phyloP scores from a whole-genome alignment of 2,329 filamentous ascomycete species.

The Pochonia chlamydosporia region DNA sequence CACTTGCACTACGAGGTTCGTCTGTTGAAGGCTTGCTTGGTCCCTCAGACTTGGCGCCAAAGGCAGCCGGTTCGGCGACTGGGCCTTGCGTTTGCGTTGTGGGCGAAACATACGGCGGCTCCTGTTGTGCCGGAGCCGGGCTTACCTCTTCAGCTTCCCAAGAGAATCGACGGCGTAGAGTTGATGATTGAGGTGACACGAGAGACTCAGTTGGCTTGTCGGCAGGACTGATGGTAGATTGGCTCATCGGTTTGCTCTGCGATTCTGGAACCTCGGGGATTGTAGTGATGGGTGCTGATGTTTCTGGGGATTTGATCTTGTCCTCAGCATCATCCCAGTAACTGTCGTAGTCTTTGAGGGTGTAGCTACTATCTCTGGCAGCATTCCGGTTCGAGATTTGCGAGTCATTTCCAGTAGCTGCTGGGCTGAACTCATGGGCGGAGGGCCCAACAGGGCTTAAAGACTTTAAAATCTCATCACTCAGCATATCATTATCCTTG shows the following conservation, averaged over 20 bases:
- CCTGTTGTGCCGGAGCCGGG: not conserved
- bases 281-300: not conserved
- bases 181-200: slow-evolving; percentile 4
- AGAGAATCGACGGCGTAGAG: slow-evolving; percentile 27
- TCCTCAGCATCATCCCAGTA: slow-evolving; percentile 49
- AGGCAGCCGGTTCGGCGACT: not conserved
- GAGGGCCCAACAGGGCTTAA: slow-evolving; percentile 44
- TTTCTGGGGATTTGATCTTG: slow-evolving; percentile 6
- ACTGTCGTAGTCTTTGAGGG: slow-evolving; percentile 61
- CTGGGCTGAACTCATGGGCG: slow-evolving; percentile 8
- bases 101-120: not conserved
- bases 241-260: not conserved
- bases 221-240: not conserved
- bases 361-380: slow-evolving; percentile 53
- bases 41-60: not conserved
- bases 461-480: slow-evolving; percentile 69
- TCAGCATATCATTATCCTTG: slow-evolving; percentile 64
- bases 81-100: not conserved
- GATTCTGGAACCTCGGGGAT: slow-evolving; percentile 3
- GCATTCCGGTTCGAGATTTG: slow-evolving; percentile 13
- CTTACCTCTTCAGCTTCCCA: slow-evolving; percentile 27
- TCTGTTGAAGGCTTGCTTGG: not conserved
- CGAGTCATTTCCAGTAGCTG: slow-evolving; percentile 13
- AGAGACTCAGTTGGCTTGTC: slow-evolving; percentile 2
- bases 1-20: not conserved